These are phyloP conservation scores for Clitopilus hobsonii DNA, from an alignment of 768 basidiomycete species.

Conservation along the genomic window DNA sequence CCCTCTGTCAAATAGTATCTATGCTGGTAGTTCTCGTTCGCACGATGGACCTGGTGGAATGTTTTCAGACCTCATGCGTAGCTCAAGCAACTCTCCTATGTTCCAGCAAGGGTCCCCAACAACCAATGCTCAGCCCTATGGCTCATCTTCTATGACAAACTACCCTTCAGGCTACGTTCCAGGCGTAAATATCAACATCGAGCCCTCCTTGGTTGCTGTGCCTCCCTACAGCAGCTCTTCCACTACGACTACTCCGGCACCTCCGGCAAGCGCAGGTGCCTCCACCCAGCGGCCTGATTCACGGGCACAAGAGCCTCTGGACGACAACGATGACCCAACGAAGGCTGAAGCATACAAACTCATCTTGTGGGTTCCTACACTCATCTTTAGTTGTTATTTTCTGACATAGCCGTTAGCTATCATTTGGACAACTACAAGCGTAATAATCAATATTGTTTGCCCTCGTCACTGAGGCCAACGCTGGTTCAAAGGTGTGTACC, in stretches of 20 bases:
- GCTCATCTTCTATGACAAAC: conserved; percentile 27
- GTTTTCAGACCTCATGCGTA: conserved; percentile 59
- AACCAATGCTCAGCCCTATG: conserved; percentile 36
- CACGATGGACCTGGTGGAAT: conserved; percentile 41
- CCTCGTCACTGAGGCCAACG: conserved; percentile 83
- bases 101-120: conserved; percentile 47
- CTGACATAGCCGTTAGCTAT: conserved; percentile 45
- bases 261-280: conserved; percentile 12
- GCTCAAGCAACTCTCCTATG: conserved; percentile 52
- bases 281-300: conserved; percentile 14
- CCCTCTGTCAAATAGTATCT: conserved; percentile 37
- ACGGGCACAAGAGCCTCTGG: conserved; percentile 44
- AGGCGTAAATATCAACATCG: conserved; percentile 53
- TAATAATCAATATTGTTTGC: conserved; percentile 83
- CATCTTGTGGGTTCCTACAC: conserved; percentile 52
- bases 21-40: conserved; percentile 35
- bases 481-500: conserved; percentile 69
- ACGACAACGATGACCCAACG: conserved; percentile 68
- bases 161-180: conserved; percentile 51
- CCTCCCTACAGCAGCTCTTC: conserved; percentile 40
- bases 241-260: conserved; percentile 29
- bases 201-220: conserved; percentile 46
- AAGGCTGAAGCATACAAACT: conserved; percentile 78
- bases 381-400: conserved; percentile 1
- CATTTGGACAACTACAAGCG: conserved; percentile 88